These are phyloP conservation scores for Mycena citricolor DNA, from an alignment of 1,284 basidiomycete genomes.

Conservation along the genomic window DNA sequence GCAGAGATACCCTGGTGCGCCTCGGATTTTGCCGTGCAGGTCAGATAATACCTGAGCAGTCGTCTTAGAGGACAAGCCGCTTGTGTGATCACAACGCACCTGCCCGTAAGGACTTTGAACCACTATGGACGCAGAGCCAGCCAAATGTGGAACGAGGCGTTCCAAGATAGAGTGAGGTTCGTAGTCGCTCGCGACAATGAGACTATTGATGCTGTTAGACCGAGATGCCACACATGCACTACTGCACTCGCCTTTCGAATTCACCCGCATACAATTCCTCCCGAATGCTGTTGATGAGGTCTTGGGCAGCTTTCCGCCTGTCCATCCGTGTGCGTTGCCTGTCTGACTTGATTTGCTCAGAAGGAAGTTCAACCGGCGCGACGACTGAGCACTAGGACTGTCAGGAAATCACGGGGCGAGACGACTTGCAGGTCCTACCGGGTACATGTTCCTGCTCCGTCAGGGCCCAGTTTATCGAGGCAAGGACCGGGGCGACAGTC, in stretches of 20 bases:
- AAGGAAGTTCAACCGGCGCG: slow-evolving; percentile 54
- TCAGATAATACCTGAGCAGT: slow-evolving; percentile 70
- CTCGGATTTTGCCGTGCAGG: slow-evolving; percentile 71
- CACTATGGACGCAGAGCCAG: slow-evolving; percentile 84
- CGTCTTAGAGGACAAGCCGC: no score
- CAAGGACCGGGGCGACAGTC: slow-evolving; percentile 53
- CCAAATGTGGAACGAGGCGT: slow-evolving; percentile 72
- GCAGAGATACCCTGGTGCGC: slow-evolving; percentile 69
- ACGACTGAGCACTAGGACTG: slow-evolving; percentile 41
- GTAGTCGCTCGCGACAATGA: slow-evolving; percentile 84
- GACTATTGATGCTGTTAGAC: no score
- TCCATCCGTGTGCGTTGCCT: slow-evolving; percentile 67
- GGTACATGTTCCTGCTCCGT: slow-evolving; percentile 77
- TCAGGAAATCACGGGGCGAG: slow-evolving; percentile 9
- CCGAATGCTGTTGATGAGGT: slow-evolving; percentile 62
- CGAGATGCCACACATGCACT: no score
- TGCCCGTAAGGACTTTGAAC: slow-evolving; percentile 84
- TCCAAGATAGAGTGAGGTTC: slow-evolving; percentile 85
- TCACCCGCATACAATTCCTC: slow-evolving; percentile 85
- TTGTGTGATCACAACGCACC: slow-evolving; percentile 44
- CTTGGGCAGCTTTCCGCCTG: slow-evolving; percentile 67
- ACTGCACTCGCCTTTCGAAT: no score
- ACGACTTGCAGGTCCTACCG: slow-evolving; percentile 38
- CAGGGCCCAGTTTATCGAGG: slow-evolving; percentile 90
- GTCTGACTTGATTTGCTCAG: slow-evolving; percentile 60